Conservation (phyloP, 192 early-diverging fungal genomes). For the Mycoemilia scoparia region DNA sequence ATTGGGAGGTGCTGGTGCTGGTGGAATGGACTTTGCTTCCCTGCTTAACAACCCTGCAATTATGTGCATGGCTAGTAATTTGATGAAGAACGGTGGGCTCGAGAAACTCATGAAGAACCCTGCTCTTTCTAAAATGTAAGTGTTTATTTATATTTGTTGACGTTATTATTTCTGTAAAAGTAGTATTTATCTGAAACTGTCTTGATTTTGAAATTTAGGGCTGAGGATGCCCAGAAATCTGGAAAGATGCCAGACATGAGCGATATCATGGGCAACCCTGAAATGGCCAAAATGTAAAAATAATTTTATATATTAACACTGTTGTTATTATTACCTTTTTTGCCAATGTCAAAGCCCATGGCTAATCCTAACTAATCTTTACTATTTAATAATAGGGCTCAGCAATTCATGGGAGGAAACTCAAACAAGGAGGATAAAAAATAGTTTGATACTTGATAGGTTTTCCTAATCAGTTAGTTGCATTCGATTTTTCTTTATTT, state of each 20-base stretch:
- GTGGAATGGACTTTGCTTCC: conserved; percentile 58
- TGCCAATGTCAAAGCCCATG: not conserved
- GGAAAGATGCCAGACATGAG: conserved; percentile 27
- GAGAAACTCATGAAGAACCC: conserved; percentile 83
- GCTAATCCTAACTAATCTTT: conserved; percentile 8
- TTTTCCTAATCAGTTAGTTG: too few relatives aligned
- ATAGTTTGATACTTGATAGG: too few relatives aligned
- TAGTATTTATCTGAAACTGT: too few relatives aligned
- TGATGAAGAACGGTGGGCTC: conserved; percentile 73
- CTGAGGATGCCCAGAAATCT: conserved; percentile 18
- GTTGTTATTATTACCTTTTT: not conserved
- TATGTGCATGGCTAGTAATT: conserved; percentile 88
- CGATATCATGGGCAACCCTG: conserved; percentile 26
- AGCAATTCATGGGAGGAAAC: too few relatives aligned
- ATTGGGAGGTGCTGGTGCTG: conserved; percentile 41
- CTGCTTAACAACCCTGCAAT: conserved; percentile 87
- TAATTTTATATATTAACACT: conserved; percentile 5
- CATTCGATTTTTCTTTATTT: too few relatives aligned
- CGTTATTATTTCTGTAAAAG: too few relatives aligned
- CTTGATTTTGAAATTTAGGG: too few relatives aligned
- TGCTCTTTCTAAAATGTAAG: conserved; percentile 67
- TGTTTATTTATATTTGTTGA: too few relatives aligned
- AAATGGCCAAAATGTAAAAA: conserved; percentile 21
- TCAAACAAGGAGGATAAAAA: too few relatives aligned
- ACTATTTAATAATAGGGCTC: conserved; percentile 18